phyloP scores from a whole-genome alignment of 225 moss, liverwort and hornwort genomes.

The Sphagnum tenellum region DNA sequence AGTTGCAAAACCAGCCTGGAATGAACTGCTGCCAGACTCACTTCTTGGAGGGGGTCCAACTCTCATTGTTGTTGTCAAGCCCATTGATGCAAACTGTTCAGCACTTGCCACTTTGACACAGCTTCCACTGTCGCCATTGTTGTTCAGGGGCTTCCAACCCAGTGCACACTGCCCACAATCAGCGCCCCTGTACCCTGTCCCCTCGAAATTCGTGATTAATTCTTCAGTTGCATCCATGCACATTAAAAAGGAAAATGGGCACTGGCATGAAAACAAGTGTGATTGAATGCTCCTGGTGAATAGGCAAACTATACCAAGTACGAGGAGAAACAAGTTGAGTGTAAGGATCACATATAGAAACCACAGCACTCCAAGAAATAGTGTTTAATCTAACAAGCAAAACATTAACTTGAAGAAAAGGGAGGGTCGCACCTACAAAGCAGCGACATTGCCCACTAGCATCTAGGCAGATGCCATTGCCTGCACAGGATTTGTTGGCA shows the following conservation, averaged over 20 bases:
- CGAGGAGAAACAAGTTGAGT: neutral
- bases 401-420: neutral
- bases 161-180: slow-evolving; percentile 19
- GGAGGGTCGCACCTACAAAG: slow-evolving; percentile 30
- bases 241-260: too few relatives aligned
- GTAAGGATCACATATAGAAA: neutral
- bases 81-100: neutral
- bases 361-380: neutral
- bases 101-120: slow-evolving; percentile 19
- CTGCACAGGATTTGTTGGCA: slow-evolving; percentile 45
- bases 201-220: too few relatives aligned
- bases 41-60: too few relatives aligned
- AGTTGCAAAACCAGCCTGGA: too few relatives aligned
- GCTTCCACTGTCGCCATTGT: neutral
- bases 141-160: slow-evolving; percentile 20
- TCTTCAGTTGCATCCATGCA: too few relatives aligned
- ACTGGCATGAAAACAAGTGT: too few relatives aligned
- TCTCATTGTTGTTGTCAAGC: neutral
- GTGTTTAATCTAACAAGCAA: neutral
- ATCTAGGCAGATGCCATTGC: slow-evolving; percentile 72
- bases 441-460: slow-evolving; percentile 81
- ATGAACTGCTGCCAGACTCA: too few relatives aligned
- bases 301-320: neutral
- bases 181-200: slow-evolving; percentile 20
- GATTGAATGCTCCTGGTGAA: too few relatives aligned